Evolutionary conservation across 805 yeast genomes (phyloP).

Genomic region (Phaffomyces opuntiae): DNA sequence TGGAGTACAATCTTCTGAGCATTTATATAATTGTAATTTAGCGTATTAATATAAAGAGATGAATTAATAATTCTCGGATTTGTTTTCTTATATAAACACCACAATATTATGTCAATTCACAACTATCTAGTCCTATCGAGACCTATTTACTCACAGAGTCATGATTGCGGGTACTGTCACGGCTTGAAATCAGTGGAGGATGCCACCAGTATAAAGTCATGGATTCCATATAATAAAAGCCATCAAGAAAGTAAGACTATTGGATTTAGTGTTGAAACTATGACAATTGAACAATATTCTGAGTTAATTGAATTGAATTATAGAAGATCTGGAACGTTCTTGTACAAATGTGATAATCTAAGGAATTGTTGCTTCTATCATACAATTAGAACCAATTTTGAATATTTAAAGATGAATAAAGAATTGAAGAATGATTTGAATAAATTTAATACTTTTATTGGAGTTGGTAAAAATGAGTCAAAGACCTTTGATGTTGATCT

Average conservation of each 20-base stretch:
- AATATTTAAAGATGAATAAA: constrained; percentile 43
- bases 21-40: constrained; percentile 3
- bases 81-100: background rate
- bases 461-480: constrained; percentile 7
- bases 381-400: constrained; percentile 60
- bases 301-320: constrained; percentile 63
- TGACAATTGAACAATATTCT: constrained; percentile 53
- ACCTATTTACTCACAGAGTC: constrained; percentile 36
- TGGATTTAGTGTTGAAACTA: constrained; percentile 36
- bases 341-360: constrained; percentile 61
- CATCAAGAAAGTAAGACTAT: constrained; percentile 22
- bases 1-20: background rate
- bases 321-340: constrained; percentile 68
- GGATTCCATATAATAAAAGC: constrained; percentile 16
- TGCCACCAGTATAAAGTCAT: constrained; percentile 33
- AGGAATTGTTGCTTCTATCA: constrained; percentile 74
- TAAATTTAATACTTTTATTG: constrained; percentile 35
- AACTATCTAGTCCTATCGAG: constrained; percentile 29
- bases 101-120: background rate
- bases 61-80: background rate
- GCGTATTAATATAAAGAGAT: background rate
- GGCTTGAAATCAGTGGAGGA: constrained; percentile 24
- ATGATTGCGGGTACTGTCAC: constrained; percentile 69
- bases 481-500: constrained; percentile 24
- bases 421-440: constrained; percentile 63